Evolutionary conservation across 2,329 filamentous ascomycete genomes (phyloP).

Genomic region (Cladophialophora yegresii): DNA sequence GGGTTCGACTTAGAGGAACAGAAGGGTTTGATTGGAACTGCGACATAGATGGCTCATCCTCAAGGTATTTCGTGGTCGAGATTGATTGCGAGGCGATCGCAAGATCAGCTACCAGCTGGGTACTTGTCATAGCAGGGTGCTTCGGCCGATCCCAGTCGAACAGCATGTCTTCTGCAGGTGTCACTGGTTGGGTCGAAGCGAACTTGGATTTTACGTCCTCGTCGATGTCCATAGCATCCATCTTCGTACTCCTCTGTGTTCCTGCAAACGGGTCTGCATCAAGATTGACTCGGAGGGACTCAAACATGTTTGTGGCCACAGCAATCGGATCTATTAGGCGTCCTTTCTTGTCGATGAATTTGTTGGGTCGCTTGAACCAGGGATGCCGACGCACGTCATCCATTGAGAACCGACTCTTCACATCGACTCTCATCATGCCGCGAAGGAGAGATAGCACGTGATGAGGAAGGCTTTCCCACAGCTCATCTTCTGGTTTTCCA

Average conservation of each 20-base stretch:
- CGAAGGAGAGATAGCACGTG: conserved; percentile 78
- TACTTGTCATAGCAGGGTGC: conserved; percentile 50
- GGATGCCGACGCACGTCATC: conserved; percentile 85
- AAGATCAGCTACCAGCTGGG: conserved; percentile 27
- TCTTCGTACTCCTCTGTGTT: conserved; percentile 42
- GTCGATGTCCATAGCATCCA: conserved; percentile 72
- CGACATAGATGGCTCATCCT: conserved; percentile 78
- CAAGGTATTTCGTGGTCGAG: conserved; percentile 54
- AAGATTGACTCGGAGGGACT: conserved; percentile 86
- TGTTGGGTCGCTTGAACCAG: conserved; percentile 87
- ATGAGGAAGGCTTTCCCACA: conserved; percentile 77
- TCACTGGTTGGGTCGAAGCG: conserved; percentile 83
- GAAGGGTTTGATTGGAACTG: conserved; percentile 81
- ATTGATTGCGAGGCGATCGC: conserved; percentile 52
- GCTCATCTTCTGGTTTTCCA: conserved; percentile 77
- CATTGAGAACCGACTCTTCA: conserved; percentile 75
- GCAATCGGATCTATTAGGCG: conserved; percentile 74
- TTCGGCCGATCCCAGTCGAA: conserved; percentile 86
- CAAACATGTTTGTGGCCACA: conserved; percentile 93
- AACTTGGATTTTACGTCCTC: conserved; percentile 54
- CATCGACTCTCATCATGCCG: conserved; percentile 87
- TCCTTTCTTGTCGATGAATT: conserved; percentile 72
- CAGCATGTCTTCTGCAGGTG: conserved; percentile 69
- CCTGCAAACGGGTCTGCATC: conserved; percentile 63
- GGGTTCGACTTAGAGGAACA: conserved; percentile 81